Conservation (phyloP, 2,329 filamentous ascomycete genomes). For the Plenodomus tracheiphilus region DNA sequence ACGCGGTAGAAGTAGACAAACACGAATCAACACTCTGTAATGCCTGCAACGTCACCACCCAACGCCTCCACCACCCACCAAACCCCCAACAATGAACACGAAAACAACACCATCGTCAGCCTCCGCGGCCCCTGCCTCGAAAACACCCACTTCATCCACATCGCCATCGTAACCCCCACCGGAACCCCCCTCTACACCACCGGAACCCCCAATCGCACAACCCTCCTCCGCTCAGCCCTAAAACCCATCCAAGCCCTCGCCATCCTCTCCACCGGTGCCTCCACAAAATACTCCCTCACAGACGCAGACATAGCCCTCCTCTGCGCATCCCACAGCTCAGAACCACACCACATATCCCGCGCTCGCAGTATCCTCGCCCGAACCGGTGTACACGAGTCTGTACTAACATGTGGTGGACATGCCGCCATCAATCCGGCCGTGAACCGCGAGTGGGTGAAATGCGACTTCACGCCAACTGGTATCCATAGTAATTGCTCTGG, state of each 20-base stretch:
- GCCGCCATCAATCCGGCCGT: conserved; percentile 18
- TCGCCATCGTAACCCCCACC: not conserved
- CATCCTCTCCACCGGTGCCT: not conserved
- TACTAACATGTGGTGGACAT: not conserved
- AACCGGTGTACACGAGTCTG: not conserved
- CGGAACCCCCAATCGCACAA: not conserved
- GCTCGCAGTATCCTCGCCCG: not conserved
- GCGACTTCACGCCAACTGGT: conserved; percentile 43
- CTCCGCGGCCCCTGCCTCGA: not conserved
- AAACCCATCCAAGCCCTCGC: conserved; percentile 2
- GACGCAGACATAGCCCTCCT: conserved; percentile 2
- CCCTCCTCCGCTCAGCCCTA: not conserved
- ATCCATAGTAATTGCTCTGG: conserved; percentile 55
- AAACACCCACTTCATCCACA: not conserved
- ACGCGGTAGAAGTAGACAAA: too few relatives aligned
- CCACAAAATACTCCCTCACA: not conserved
- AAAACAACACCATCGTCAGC: not conserved
- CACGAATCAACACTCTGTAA: too few relatives aligned
- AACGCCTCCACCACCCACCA: too few relatives aligned
- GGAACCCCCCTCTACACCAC: not conserved
- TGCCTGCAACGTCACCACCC: too few relatives aligned
- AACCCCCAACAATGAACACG: not conserved
- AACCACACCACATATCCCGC: conserved; percentile 1
- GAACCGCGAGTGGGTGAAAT: conserved; percentile 47
- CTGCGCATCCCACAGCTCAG: conserved; percentile 2